A percentile compares a stretch with the other conserved stretches of the same genome.
Conservation (phyloP, 2,329 filamentous ascomycete species). For the Eutypa lata region DNA sequence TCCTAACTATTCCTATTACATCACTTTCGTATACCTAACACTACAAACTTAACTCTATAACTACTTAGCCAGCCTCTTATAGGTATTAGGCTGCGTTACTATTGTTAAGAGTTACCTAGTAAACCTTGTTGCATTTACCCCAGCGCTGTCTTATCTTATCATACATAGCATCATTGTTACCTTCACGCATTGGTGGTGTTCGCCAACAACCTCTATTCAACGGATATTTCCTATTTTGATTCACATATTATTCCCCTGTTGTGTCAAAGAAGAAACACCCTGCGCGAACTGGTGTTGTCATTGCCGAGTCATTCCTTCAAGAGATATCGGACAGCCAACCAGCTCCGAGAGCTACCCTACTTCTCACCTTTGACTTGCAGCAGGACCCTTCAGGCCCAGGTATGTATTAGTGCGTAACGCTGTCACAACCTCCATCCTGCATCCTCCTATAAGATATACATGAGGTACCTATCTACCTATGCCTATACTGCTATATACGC, state of each 20-base stretch:
- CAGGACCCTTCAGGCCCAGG: background rate
- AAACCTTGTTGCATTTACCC: background rate
- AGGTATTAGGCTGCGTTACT: too few species aligned
- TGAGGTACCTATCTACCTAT: conserved; percentile 1
- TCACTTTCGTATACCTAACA: background rate
- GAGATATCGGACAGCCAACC: background rate
- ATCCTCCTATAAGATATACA: background rate
- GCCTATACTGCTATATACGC: background rate
- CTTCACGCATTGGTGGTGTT: too few species aligned
- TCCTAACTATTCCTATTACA: background rate
- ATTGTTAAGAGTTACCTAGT: background rate
- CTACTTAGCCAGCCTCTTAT: background rate
- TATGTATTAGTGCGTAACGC: background rate
- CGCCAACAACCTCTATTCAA: too few species aligned
- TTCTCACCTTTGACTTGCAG: background rate
- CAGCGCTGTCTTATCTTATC: background rate
- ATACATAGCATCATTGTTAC: background rate
- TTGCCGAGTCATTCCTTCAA: background rate
- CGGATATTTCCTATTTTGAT: background rate
- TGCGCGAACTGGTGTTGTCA: background rate
- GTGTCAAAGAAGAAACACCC: background rate
- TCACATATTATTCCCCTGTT: background rate
- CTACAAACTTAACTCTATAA: background rate
- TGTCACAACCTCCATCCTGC: background rate
- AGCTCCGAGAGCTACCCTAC: background rate